Conservation (phyloP, 2,329 filamentous ascomycete genomes). For the Colletotrichum graminicola region DNA sequence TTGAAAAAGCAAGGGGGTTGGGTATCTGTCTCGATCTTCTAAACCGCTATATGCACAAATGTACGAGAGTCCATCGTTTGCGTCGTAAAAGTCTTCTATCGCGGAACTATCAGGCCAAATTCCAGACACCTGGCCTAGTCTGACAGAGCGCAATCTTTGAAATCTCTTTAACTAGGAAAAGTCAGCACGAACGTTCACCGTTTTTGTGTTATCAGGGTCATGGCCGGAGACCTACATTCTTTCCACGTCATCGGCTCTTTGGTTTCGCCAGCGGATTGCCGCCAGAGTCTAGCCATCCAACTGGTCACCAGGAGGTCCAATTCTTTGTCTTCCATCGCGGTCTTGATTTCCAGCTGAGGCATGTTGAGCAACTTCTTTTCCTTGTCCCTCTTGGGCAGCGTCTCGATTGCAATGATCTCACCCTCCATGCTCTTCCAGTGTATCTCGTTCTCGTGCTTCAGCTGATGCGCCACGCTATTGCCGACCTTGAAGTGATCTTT, state of each 20-base stretch:
- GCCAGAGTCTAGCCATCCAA: constrained; percentile 49
- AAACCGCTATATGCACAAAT: background rate
- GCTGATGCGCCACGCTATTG: constrained; percentile 40
- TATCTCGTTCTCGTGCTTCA: constrained; percentile 45
- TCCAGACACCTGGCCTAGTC: background rate
- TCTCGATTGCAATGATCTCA: constrained; percentile 46
- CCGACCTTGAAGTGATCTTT: constrained; percentile 45
- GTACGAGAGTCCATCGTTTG: background rate
- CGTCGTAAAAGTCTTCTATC: no score
- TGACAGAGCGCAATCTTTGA: constrained; percentile 4
- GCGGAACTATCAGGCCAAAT: background rate
- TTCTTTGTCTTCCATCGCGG: constrained; percentile 44
- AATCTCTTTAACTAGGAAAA: constrained; percentile 16
- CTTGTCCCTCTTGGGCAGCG: constrained; percentile 42
- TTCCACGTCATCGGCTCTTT: constrained; percentile 46
- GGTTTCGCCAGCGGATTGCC: constrained; percentile 44
- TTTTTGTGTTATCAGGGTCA: no score
- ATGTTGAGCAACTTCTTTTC: constrained; percentile 40
- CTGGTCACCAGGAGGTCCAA: constrained; percentile 48
- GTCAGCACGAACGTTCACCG: background rate
- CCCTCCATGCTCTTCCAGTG: constrained; percentile 46
- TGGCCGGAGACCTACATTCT: constrained; percentile 40
- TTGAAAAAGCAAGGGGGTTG: no score
- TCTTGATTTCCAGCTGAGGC: constrained; percentile 46
- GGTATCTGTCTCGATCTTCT: background rate